Evolutionary conservation across 495 filamentous ascomycete species (phyloP).

Genomic region (Penicillium canariense): DNA sequence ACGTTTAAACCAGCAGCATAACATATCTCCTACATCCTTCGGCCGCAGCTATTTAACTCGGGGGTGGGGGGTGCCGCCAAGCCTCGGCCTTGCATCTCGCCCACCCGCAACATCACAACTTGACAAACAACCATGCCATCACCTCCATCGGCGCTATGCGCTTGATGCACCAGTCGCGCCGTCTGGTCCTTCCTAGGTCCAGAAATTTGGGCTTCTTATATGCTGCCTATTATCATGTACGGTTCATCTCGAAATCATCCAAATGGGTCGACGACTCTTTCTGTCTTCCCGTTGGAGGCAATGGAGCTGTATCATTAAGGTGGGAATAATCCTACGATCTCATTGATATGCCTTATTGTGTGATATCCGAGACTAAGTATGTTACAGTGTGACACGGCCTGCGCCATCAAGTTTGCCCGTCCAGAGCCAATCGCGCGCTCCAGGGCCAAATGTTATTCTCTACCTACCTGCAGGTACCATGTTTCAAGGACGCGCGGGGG

Average conservation of each 20-base stretch:
- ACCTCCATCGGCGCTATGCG: slow-evolving; percentile 14
- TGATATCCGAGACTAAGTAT: not conserved
- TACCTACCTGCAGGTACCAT: slow-evolving; percentile 41
- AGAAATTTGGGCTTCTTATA: not conserved
- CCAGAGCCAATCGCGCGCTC: not conserved
- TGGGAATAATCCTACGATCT: slow-evolving; percentile 1
- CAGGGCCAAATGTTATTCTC: slow-evolving; percentile 34
- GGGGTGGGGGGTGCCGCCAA: no score
- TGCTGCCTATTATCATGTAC: not conserved
- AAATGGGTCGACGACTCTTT: slow-evolving; percentile 19
- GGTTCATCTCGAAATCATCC: slow-evolving; percentile 5
- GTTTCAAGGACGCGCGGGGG: slow-evolving; percentile 10
- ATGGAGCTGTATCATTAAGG: slow-evolving; percentile 33
- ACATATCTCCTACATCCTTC: no score
- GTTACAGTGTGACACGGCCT: slow-evolving; percentile 29
- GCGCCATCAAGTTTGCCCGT: not conserved
- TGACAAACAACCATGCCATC: not conserved
- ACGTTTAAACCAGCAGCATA: no score
- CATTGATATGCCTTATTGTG: not conserved
- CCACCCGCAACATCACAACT: no score
- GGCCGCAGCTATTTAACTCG: no score
- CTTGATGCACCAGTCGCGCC: not conserved
- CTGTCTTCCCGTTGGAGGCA: slow-evolving; percentile 33
- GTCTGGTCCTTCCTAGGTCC: not conserved
- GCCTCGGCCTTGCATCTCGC: not conserved